These are phyloP conservation scores for Geotrichum aggregatum DNA, from an alignment of 1,139 yeast genomes.

Conservation along the genomic window DNA sequence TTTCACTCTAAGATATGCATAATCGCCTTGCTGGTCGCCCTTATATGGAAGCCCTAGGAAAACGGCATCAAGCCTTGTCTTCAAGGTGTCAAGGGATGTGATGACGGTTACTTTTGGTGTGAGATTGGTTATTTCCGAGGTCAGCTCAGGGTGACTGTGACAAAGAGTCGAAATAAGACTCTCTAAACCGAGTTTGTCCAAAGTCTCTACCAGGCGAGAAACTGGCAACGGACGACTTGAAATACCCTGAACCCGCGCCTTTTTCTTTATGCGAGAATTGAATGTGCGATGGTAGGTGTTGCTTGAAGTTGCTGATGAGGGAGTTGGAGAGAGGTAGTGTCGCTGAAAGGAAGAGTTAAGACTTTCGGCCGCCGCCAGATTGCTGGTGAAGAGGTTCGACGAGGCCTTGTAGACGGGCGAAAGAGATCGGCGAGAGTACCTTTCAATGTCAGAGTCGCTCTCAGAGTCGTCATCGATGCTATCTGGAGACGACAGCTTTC, in stretches of 20 bases:
- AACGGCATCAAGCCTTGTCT: conserved; percentile 48
- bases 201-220: conserved; percentile 59
- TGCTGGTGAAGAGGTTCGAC: neutral
- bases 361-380: conserved; percentile 2
- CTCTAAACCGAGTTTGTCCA: conserved; percentile 56
- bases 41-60: conserved; percentile 62
- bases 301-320: neutral
- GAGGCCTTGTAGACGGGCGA: neutral
- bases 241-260: conserved; percentile 16
- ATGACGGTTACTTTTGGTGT: conserved; percentile 59
- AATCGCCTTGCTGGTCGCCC: conserved; percentile 70
- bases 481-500: neutral
- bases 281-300: conserved; percentile 1
- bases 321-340: conserved; percentile 2
- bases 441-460: neutral
- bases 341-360: conserved; percentile 2
- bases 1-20: conserved; percentile 81
- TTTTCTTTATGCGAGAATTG: conserved; percentile 4
- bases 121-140: conserved; percentile 47
- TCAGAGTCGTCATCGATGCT: neutral
- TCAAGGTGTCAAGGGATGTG: conserved; percentile 51
- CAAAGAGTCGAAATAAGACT: conserved; percentile 51
- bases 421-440: conserved; percentile 8
- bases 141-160: conserved; percentile 58
- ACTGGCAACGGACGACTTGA: conserved; percentile 50